Percentiles rank a stretch among this genome's conserved stretches.
phyloP scores from a whole-genome alignment of 768 basidiomycete species.

The Udeniomyces megalosporus region DNA sequence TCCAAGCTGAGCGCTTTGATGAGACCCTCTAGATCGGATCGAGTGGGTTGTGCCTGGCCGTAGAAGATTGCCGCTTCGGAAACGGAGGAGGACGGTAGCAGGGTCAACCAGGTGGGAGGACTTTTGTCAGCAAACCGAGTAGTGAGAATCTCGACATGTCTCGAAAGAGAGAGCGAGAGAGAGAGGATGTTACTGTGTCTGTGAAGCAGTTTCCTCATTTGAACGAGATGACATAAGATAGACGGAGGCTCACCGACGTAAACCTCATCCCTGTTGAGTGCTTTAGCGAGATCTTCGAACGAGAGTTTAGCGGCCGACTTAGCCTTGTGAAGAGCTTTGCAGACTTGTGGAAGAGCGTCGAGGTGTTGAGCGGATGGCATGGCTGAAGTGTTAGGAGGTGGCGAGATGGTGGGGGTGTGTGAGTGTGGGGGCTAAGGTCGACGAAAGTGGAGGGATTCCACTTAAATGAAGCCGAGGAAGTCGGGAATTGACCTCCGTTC shows the following conservation, averaged over 20 bases:
- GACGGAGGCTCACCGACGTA: slow-evolving; percentile 39
- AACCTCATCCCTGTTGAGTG: slow-evolving; percentile 55
- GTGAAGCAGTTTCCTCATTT: no score
- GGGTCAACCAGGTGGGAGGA: no score
- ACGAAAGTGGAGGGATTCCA: no score
- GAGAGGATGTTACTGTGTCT: not conserved
- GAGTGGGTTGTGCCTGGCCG: slow-evolving; percentile 56
- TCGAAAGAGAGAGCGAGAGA: not conserved
- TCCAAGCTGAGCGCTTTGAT: slow-evolving; percentile 40
- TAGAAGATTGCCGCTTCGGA: slow-evolving; percentile 48
- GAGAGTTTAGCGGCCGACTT: slow-evolving; percentile 18
- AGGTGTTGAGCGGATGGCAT: not conserved
- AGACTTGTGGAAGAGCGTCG: not conserved
- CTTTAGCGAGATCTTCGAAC: slow-evolving; percentile 52
- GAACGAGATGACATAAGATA: not conserved
- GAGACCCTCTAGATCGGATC: slow-evolving; percentile 44
- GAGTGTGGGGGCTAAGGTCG: no score
- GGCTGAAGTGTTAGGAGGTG: not conserved
- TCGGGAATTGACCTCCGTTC: no score
- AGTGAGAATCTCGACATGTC: not conserved
- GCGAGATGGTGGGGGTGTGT: not conserved
- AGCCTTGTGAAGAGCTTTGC: not conserved
- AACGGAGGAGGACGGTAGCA: not conserved
- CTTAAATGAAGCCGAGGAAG: no score
- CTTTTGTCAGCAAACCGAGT: not conserved